Percentiles rank a stretch among this genome's conserved stretches.
These are phyloP conservation scores for Candida parachauliodes DNA, from an alignment of 805 yeast genomes.

Conservation along the genomic window DNA sequence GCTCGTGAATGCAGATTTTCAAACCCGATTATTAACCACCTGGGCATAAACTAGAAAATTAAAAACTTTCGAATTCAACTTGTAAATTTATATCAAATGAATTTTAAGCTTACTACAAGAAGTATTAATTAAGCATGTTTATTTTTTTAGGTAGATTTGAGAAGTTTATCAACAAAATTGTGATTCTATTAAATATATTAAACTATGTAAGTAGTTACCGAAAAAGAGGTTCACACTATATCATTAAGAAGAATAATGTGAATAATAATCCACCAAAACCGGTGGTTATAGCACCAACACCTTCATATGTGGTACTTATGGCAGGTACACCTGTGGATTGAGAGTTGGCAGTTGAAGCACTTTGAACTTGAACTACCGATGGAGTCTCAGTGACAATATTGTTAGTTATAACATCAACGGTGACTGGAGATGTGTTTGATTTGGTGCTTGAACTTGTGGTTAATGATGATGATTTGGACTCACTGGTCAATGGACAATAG, in stretches of 20 bases:
- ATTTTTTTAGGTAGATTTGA: too few relatives aligned
- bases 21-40: too few relatives aligned
- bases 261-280: constrained; percentile 4
- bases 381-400: constrained; percentile 36
- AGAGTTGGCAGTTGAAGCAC: constrained; percentile 2
- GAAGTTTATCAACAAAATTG: too few relatives aligned
- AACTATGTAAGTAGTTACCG: too few relatives aligned
- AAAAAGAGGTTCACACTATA: neutral
- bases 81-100: too few relatives aligned
- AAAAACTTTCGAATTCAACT: too few relatives aligned
- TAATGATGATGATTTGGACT: constrained; percentile 1
- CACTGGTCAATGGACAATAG: constrained; percentile 17
- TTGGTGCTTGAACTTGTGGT: constrained; percentile 5
- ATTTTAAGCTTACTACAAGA: too few relatives aligned
- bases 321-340: neutral
- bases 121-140: too few relatives aligned
- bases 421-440: constrained; percentile 6
- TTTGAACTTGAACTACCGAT: constrained; percentile 13
- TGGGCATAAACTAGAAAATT: neutral
- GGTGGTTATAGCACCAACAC: constrained; percentile 3
- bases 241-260: constrained; percentile 3
- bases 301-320: constrained; percentile 4
- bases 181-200: too few relatives aligned
- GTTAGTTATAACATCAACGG: constrained; percentile 36
- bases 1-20: too few relatives aligned